These are phyloP conservation scores for Saccharomycopsis fibuligera DNA, from an alignment of 805 yeast genomes.

Conservation along the genomic window DNA sequence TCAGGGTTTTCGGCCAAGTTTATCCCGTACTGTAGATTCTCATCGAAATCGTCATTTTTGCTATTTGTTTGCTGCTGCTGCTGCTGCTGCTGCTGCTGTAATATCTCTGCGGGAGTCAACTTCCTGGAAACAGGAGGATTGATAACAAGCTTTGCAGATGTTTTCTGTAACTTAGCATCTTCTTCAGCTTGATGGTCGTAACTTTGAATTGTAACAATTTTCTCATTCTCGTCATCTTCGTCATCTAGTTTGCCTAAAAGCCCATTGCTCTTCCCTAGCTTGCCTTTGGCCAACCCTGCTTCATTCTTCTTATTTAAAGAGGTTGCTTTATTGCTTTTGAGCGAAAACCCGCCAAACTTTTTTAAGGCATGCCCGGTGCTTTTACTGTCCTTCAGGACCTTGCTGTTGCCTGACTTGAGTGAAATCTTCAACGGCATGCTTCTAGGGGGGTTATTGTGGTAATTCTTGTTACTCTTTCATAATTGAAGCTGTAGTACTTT, in stretches of 20 bases:
- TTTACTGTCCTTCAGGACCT: not conserved
- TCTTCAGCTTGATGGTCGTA: not conserved
- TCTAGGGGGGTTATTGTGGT: too few relatives aligned
- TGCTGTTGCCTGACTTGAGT: not conserved
- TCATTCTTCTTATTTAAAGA: not conserved
- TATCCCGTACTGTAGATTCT: not conserved
- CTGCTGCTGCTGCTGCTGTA: too few relatives aligned
- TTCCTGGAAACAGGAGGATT: not conserved
- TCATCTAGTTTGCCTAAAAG: not conserved
- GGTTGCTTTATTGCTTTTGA: too few relatives aligned
- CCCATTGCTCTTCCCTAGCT: not conserved
- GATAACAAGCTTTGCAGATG: not conserved
- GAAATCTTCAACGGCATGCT: not conserved
- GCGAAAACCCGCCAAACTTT: not conserved
- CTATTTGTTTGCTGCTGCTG: too few relatives aligned
- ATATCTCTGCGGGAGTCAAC: too few relatives aligned
- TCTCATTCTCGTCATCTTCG: not conserved
- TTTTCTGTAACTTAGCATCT: not conserved
- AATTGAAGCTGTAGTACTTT: too few relatives aligned
- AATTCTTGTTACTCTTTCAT: too few relatives aligned
- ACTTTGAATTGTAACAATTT: not conserved
- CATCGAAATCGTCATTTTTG: too few relatives aligned
- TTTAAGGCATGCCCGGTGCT: too few relatives aligned
- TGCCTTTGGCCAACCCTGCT: not conserved
- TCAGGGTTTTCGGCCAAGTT: not conserved